phyloP scores from a whole-genome alignment of 2,329 filamentous ascomycete species.

The Talaromyces sp. region DNA sequence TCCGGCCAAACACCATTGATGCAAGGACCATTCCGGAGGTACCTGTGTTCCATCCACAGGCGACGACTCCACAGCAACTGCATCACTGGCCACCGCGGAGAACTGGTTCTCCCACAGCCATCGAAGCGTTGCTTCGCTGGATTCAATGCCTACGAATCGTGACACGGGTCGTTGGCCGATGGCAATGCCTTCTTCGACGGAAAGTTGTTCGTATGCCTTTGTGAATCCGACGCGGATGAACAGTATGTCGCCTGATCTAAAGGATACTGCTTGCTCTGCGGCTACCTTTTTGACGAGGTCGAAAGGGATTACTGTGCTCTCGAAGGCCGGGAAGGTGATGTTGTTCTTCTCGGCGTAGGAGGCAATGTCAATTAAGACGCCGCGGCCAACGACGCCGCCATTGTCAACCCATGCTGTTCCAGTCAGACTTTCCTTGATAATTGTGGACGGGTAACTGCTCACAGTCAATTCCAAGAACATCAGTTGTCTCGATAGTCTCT shows the following conservation, averaged over 20 bases:
- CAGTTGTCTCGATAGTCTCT: constrained; percentile 35
- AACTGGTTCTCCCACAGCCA: constrained; percentile 38
- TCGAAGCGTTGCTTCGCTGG: constrained; percentile 30
- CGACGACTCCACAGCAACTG: constrained; percentile 31
- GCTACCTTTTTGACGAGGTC: constrained; percentile 45
- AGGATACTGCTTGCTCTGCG: constrained; percentile 41
- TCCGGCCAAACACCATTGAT: constrained; percentile 31
- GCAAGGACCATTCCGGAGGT: constrained; percentile 26
- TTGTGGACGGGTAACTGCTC: constrained; percentile 4
- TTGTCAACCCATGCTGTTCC: constrained; percentile 33
- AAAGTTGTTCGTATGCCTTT: constrained; percentile 40
- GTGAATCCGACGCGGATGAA: constrained; percentile 55
- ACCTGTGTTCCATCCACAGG: constrained; percentile 28
- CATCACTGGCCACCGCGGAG: constrained; percentile 33
- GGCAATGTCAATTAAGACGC: constrained; percentile 48
- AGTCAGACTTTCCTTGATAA: not conserved
- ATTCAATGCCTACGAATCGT: constrained; percentile 33
- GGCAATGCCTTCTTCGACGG: constrained; percentile 29
- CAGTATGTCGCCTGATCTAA: constrained; percentile 54
- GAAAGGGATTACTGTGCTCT: constrained; percentile 44
- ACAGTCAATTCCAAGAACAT: constrained; percentile 44
- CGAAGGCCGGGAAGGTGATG: constrained; percentile 39
- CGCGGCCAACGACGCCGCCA: constrained; percentile 44
- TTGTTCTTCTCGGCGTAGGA: constrained; percentile 42
- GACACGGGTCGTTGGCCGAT: constrained; percentile 21